Conservation (phyloP, 371 early-diverging fungal species). For the Pancytospora philotis region DNA sequence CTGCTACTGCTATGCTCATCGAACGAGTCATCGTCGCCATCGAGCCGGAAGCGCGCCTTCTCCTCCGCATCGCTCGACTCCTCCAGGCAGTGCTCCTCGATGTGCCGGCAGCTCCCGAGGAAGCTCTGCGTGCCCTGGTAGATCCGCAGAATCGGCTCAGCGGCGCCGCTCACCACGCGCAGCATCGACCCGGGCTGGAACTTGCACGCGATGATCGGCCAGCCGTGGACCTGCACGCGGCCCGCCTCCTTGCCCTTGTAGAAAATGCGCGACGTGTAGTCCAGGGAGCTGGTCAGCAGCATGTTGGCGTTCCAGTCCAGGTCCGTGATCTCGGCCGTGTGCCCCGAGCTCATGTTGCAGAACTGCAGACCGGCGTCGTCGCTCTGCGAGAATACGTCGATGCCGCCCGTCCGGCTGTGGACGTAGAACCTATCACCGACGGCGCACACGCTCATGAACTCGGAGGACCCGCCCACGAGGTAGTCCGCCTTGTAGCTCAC, state of each 20-base stretch:
- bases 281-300: slow-evolving; percentile 36
- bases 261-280: slow-evolving; percentile 48
- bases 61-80: not conserved
- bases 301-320: slow-evolving; percentile 34
- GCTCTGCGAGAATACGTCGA: slow-evolving; percentile 13
- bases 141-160: slow-evolving; percentile 46
- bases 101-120: slow-evolving; percentile 25
- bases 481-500: not conserved
- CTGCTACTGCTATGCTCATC: too few species aligned
- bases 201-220: slow-evolving; percentile 25
- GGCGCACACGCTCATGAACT: slow-evolving; percentile 32
- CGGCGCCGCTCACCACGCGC: slow-evolving; percentile 24
- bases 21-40: not conserved
- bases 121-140: slow-evolving; percentile 38
- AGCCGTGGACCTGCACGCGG: slow-evolving; percentile 47
- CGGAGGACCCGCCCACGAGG: slow-evolving; percentile 18
- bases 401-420: slow-evolving; percentile 41
- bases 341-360: slow-evolving; percentile 34
- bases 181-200: slow-evolving; percentile 23
- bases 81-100: too few species aligned
- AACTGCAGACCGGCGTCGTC: not conserved
- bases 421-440: slow-evolving; percentile 17
- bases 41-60: too few species aligned
- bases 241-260: slow-evolving; percentile 40
- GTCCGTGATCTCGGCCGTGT: slow-evolving; percentile 33